phyloP scores from a whole-genome alignment of 208 protist species.

The Wallacemonas rigidus region DNA sequence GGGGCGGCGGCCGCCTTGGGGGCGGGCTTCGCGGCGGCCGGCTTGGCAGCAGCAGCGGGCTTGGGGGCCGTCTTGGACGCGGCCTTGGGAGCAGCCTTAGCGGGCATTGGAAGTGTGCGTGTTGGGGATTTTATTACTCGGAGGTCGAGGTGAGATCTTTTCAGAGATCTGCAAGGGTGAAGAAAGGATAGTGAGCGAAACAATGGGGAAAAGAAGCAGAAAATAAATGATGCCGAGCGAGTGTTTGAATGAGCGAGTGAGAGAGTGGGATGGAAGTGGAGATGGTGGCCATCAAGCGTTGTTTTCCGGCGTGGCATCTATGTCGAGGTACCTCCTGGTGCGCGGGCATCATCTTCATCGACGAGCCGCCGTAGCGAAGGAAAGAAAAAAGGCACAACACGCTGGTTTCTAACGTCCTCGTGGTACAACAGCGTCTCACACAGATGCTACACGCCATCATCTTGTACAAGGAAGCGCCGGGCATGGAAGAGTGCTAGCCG shows the following conservation, averaged over 20 bases:
- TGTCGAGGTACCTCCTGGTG: no score
- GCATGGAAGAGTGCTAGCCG: no score
- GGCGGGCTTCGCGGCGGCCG: conserved; percentile 20
- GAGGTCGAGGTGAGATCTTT: conserved; percentile 71
- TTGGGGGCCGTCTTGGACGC: conserved; percentile 41
- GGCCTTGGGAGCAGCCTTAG: conserved; percentile 62
- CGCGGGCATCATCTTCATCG: no score
- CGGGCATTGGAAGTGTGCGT: conserved; percentile 41
- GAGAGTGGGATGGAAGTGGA: conserved; percentile 6
- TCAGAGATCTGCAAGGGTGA: conserved; percentile 27
- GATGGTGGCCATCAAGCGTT: not conserved
- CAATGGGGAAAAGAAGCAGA: conserved; percentile 1
- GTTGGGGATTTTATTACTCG: conserved; percentile 77
- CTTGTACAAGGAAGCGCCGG: no score
- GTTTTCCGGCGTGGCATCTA: no score
- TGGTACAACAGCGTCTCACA: no score
- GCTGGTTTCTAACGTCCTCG: no score
- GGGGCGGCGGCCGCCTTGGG: conserved; percentile 42
- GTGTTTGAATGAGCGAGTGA: conserved; percentile 3
- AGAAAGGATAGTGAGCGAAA: not conserved
- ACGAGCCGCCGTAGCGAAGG: no score
- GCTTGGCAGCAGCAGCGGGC: not conserved
- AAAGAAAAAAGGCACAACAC: no score
- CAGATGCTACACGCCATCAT: no score
- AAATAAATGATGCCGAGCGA: conserved; percentile 2